Percentiles rank a stretch among this genome's conserved stretches.
These are phyloP conservation scores for Solanum hybrid DNA, from an alignment of 305 asterid species.

Conservation along the genomic window DNA sequence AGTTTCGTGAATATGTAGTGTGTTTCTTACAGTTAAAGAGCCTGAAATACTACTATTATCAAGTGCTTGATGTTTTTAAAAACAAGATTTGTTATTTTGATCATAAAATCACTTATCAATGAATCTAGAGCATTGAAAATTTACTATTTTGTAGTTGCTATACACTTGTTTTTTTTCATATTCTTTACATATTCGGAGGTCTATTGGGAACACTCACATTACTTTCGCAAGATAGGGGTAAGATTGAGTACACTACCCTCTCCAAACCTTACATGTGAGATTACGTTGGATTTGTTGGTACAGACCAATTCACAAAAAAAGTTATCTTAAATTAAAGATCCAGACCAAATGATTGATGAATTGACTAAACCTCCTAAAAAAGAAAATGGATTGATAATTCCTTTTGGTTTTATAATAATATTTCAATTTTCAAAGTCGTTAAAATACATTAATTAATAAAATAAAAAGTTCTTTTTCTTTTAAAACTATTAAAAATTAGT, in stretches of 20 bases:
- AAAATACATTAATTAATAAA: background rate
- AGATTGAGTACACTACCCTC: background rate
- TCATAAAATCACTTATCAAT: background rate
- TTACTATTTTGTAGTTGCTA: background rate
- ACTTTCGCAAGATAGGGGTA: background rate
- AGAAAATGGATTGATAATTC: background rate
- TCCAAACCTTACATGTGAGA: background rate
- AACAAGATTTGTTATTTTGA: background rate
- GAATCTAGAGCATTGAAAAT: background rate
- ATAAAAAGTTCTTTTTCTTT: background rate
- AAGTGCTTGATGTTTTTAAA: background rate
- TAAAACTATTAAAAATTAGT: background rate
- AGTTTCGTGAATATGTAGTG: background rate
- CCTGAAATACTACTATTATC: background rate
- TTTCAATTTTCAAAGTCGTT: background rate
- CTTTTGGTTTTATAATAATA: background rate
- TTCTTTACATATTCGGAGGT: background rate
- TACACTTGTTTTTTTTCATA: background rate
- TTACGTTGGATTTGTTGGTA: background rate
- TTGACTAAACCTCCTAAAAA: background rate
- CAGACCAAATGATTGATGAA: background rate
- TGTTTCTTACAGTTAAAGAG: background rate
- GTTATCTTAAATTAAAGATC: background rate
- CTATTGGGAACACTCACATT: accelerated
- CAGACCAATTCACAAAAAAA: background rate